Evolutionary conservation across 495 filamentous ascomycete species (phyloP), one percentile per base, ranked within the genome.

Genomic region (Neurospora cerealis): DNA sequence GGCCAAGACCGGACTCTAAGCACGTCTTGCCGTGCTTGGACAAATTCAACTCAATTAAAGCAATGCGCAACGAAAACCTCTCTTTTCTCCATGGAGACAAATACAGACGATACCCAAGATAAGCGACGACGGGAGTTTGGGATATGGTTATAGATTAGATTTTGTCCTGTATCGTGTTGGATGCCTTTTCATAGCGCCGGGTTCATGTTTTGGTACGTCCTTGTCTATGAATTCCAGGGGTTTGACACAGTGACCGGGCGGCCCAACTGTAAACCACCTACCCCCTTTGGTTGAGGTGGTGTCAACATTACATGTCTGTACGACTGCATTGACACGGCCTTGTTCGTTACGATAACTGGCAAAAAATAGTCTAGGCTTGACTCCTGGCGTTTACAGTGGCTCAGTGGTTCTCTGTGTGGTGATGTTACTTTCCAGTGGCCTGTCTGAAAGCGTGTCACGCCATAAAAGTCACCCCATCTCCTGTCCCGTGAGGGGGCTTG

Each of bases 1-100:
- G 71, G 89, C 84, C 62, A 93, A 92, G 84, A 91, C 94, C 17
- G 77, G 74, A 41, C 84, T 87, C 71, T 87, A 77, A 75, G 70
- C 42, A 21, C 19, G 19, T 5, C 42, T 46, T 46, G 11, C 19
- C 17, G 41, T 34, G 34, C 38, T 37, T 60, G 46, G 46, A 39
- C 36, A 32, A 69, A 70, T 24, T 17, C 69, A 36, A 73, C 41
- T 19, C 21, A 71, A 73, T 28, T 70, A 9, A 70, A 70, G 40
- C 40, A 44, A 44, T 71, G 44, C 39, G 44, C 69, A 74, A 70
- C 71, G 41, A 40, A 70, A 40, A 69, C 17, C 17, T 71, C 66
- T 46, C 48, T 69, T 60, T 71, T 74, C 54, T 48, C 60, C 48
- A 62, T 38, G 62, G 44, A 73, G 72, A 62, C 32, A 62, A 73